Percentiles rank a stretch among this genome's conserved stretches.
phyloP scores from a whole-genome alignment of 2,329 filamentous ascomycete genomes.

The Claviceps arundinis region DNA sequence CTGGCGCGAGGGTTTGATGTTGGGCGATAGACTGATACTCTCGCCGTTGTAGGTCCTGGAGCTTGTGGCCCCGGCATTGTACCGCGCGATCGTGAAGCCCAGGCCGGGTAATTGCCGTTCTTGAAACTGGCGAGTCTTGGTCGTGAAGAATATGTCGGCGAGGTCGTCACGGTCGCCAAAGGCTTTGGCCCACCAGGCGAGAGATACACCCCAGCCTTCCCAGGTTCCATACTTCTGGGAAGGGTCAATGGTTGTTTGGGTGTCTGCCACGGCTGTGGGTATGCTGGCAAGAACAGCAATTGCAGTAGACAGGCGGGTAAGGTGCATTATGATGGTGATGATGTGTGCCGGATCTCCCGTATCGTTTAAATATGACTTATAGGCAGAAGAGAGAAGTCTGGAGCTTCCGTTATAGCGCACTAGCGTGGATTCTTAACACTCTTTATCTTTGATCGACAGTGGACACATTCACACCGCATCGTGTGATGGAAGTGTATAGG shows the following conservation, averaged over 20 bases:
- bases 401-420: too few species aligned
- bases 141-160: conserved; percentile 26
- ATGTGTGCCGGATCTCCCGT: too few species aligned
- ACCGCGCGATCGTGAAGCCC: conserved; percentile 28
- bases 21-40: conserved; percentile 22
- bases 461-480: too few species aligned
- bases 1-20: conserved; percentile 24
- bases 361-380: too few species aligned
- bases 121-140: conserved; percentile 16
- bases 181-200: conserved; percentile 29
- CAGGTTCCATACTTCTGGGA: conserved; percentile 24
- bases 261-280: background rate
- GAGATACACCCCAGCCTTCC: conserved; percentile 30
- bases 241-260: background rate
- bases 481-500: too few species aligned
- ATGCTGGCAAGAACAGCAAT: background rate
- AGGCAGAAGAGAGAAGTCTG: too few species aligned
- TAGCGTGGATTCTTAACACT: too few species aligned
- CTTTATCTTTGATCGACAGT: too few species aligned
- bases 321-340: background rate
- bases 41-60: conserved; percentile 19
- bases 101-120: conserved; percentile 23
- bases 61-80: conserved; percentile 29
- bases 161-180: conserved; percentile 28
- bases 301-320: background rate